These are phyloP conservation scores for Kazachstania viticola DNA, from an alignment of 805 yeast genomes.

Conservation along the genomic window DNA sequence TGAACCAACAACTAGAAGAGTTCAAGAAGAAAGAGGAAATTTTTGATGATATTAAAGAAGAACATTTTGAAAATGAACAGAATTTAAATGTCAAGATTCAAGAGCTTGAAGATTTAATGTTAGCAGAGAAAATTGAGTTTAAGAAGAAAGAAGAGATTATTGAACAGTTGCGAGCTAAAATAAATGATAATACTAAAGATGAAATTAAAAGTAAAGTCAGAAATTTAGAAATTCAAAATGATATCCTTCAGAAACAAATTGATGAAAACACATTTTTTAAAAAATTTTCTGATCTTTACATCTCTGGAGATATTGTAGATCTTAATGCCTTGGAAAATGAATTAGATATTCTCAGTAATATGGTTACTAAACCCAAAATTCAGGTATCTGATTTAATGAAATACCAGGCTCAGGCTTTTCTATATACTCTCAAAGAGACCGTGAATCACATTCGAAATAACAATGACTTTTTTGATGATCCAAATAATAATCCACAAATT, in stretches of 20 bases:
- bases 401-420: too few species aligned
- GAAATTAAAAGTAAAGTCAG: neutral
- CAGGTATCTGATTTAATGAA: neutral
- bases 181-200: too few species aligned
- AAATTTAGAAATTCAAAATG: too few species aligned
- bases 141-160: neutral
- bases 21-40: conserved; percentile 9
- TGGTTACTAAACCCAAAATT: too few species aligned
- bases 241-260: neutral
- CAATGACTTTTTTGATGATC: too few species aligned
- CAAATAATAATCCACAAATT: neutral
- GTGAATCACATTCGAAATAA: too few species aligned
- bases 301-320: neutral
- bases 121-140: too few species aligned
- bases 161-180: neutral
- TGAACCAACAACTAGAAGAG: conserved; percentile 33
- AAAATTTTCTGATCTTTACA: neutral
- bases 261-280: neutral
- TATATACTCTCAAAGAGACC: neutral
- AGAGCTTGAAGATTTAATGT: neutral
- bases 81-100: neutral
- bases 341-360: neutral
- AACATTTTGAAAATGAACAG: neutral
- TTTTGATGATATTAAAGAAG: neutral
- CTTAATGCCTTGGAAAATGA: neutral